Evolutionary conservation across 345 rosid genomes (phyloP), one percentile per base, ranked within the genome.

Genomic region (Pseudoturritis turrita): DNA sequence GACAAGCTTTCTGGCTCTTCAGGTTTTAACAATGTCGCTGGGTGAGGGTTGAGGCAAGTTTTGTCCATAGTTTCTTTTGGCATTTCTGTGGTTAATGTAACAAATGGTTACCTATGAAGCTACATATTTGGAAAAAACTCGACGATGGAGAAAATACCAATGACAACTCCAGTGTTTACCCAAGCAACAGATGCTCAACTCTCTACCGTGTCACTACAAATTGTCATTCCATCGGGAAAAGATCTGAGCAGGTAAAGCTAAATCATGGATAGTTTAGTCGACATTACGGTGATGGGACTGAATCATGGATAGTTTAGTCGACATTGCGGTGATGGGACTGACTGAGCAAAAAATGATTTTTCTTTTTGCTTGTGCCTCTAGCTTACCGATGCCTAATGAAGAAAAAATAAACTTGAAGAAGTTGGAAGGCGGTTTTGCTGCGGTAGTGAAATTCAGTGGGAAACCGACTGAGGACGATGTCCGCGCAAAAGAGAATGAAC

Each of bases 91-190:
- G 12, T 28, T 10, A 23, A 25, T 73, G 52, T 52, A 36, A 14
- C 51, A 65, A 35, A 37, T 39, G 35, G 55, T 13, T 9, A 21
- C 58, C 6, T 53, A 17, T 68, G 15, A 44, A 94, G 97, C 70
- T 91, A 91, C 65, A 89, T 91, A 26, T 91, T 91, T 28, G 93
- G 96, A 0, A 87, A 87, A 70, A 91, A 89, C 78, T 80, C 93
- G 1, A 68, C 71, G 2, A 40, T 6, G 13, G 91, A 89, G 80
- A 89, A 87, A 75, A 84, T 89, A 78, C 79, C 84, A 31, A 86
- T 87, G 96, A 89, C 93, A 10, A 85, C 91, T 21, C 97, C 89
- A 21, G 89, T 91, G 65, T 87, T 89, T 68, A 87, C 96, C 41
- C 84, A 86, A 70, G 85, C 93, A 63, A 80, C 68, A 25, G 86